Conservation (phyloP, 2,329 filamentous ascomycete genomes). For the Zasmidium citrigriseum region DNA sequence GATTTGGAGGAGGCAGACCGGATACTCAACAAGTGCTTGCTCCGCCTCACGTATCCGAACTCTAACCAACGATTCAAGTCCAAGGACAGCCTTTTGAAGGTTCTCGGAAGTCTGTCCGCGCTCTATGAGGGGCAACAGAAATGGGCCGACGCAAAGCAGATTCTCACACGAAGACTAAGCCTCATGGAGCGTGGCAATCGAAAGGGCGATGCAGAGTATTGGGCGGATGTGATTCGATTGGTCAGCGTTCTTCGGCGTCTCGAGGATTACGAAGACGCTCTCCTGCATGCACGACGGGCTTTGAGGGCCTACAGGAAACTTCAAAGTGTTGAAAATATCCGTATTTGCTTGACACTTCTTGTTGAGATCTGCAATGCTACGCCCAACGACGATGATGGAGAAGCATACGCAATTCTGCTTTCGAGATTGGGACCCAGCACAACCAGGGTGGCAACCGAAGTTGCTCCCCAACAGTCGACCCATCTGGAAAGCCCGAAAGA, state of each 20-base stretch:
- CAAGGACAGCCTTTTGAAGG: not conserved
- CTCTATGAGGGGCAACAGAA: not conserved
- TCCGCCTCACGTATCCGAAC: not conserved
- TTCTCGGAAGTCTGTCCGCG: not conserved
- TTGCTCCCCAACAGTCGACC: too few relatives aligned
- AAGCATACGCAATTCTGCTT: not conserved
- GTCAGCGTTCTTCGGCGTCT: not conserved
- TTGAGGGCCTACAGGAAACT: conserved; percentile 3
- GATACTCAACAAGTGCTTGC: conserved; percentile 1
- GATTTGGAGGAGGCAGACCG: conserved; percentile 2
- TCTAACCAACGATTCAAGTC: not conserved
- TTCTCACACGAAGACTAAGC: not conserved
- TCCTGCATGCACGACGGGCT: conserved; percentile 2
- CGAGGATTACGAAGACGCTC: not conserved
- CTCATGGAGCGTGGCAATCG: not conserved
- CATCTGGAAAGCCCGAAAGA: too few relatives aligned
- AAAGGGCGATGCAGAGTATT: not conserved
- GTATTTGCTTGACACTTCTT: not conserved
- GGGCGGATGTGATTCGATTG: not conserved
- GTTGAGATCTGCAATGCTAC: not conserved
- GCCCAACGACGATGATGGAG: not conserved
- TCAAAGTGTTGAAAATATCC: not conserved
- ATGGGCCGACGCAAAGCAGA: not conserved
- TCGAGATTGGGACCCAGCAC: not conserved
- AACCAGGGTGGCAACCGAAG: too few relatives aligned